Conservation (phyloP, 1,139 yeast genomes). For the Lodderomyces theae region DNA sequence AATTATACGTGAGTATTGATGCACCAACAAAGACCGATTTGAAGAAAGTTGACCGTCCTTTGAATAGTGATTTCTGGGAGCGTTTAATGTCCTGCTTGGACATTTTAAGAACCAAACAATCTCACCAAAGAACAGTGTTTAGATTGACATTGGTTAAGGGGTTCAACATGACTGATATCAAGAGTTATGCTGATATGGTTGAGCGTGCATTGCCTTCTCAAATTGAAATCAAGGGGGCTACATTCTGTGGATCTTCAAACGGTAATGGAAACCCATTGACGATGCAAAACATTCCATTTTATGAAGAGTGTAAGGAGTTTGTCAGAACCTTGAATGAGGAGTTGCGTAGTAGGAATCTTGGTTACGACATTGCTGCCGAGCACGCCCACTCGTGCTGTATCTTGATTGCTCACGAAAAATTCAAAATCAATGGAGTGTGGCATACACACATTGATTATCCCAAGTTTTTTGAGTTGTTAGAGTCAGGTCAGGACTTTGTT, state of each 20-base stretch:
- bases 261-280: constrained; percentile 87
- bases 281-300: constrained; percentile 93
- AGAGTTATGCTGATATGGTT: constrained; percentile 88
- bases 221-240: constrained; percentile 91
- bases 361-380: constrained; percentile 86
- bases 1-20: constrained; percentile 87
- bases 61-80: constrained; percentile 92
- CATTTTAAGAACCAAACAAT: constrained; percentile 66
- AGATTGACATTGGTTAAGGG: constrained; percentile 89
- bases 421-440: constrained; percentile 74
- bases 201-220: constrained; percentile 80
- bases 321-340: constrained; percentile 62
- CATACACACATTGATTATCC: constrained; percentile 85
- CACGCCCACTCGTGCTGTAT: constrained; percentile 96
- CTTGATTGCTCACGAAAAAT: constrained; percentile 72
- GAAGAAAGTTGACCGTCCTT: constrained; percentile 83
- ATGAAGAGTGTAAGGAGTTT: constrained; percentile 81
- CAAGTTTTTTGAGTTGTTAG: constrained; percentile 68
- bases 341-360: constrained; percentile 58
- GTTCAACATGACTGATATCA: constrained; percentile 78
- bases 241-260: constrained; percentile 82
- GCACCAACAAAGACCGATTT: constrained; percentile 82
- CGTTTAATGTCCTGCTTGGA: constrained; percentile 78
- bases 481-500: constrained; percentile 61
- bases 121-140: constrained; percentile 87